phyloP scores from a whole-genome alignment of 306 rosid genomes.

The Quercus rubra region DNA sequence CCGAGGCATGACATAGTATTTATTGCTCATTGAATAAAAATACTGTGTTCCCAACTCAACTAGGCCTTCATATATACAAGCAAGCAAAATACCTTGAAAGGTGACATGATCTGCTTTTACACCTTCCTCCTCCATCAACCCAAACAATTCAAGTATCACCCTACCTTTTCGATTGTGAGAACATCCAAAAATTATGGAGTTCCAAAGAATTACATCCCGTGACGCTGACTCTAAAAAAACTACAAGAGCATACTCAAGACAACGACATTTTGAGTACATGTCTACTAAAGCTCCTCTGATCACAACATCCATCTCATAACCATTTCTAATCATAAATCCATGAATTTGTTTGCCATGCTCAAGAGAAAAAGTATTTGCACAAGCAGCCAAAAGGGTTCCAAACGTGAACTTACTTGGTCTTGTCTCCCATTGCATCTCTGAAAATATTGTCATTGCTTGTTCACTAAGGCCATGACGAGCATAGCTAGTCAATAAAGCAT shows the following conservation, averaged over 20 bases:
- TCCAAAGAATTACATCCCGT: slow-evolving; percentile 59
- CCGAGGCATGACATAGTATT: slow-evolving; percentile 51
- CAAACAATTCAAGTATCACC: slow-evolving; percentile 47
- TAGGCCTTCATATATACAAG: slow-evolving; percentile 63
- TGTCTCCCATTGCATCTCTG: slow-evolving; percentile 72
- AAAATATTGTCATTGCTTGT: slow-evolving; percentile 55
- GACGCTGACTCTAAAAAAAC: slow-evolving; percentile 46
- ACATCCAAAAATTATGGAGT: slow-evolving; percentile 67
- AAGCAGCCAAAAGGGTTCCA: slow-evolving; percentile 59
- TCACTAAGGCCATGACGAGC: slow-evolving; percentile 50
- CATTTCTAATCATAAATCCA: slow-evolving; percentile 66
- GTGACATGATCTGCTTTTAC: slow-evolving; percentile 69
- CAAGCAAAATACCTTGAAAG: slow-evolving; percentile 58
- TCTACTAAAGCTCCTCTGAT: slow-evolving; percentile 52
- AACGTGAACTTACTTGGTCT: slow-evolving; percentile 48
- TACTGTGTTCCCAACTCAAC: slow-evolving; percentile 48
- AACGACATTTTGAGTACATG: slow-evolving; percentile 66
- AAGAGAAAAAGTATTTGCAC: slow-evolving; percentile 62
- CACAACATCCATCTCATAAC: slow-evolving; percentile 45
- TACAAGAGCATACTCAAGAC: slow-evolving; percentile 47
- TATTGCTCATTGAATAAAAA: slow-evolving; percentile 55
- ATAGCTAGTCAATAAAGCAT: slow-evolving; percentile 57
- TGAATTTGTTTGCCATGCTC: slow-evolving; percentile 65
- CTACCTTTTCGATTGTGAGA: slow-evolving; percentile 48
- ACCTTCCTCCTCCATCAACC: slow-evolving; percentile 49